Evolutionary conservation across 2,329 filamentous ascomycete species (phyloP).

Genomic region (Xylaria sp.): DNA sequence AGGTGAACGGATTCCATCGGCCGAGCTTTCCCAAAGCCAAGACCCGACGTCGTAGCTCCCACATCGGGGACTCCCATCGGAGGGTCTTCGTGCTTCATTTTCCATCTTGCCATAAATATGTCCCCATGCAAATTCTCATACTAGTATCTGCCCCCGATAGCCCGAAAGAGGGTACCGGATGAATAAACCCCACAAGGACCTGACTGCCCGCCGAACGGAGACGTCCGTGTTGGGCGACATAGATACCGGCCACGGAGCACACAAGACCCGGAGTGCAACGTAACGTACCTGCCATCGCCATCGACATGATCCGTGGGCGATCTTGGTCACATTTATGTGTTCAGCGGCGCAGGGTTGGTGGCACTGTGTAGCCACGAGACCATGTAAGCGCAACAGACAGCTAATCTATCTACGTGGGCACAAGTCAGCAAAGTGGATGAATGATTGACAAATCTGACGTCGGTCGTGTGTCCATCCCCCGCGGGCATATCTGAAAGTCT

Average conservation of each 20-base stretch:
- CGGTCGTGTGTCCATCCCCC: background rate
- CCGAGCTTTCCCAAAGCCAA: background rate
- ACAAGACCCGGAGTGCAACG: background rate
- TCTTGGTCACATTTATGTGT: background rate
- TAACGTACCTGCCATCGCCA: background rate
- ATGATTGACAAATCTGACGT: background rate
- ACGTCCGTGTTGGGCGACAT: background rate
- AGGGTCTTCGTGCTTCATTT: too few relatives aligned
- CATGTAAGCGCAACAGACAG: background rate
- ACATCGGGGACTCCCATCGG: background rate
- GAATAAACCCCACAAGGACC: background rate
- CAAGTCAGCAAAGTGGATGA: background rate
- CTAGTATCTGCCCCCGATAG: too few relatives aligned
- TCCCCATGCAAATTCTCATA: too few relatives aligned
- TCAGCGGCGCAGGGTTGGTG: background rate
- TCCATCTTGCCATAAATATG: too few relatives aligned
- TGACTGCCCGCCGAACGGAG: too few relatives aligned
- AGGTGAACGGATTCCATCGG: background rate
- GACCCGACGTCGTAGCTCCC: background rate
- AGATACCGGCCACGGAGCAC: background rate
- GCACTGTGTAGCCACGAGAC: background rate
- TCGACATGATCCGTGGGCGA: background rate
- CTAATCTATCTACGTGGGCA: background rate
- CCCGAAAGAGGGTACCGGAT: background rate
- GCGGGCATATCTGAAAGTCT: background rate